These are phyloP conservation scores for Globisporangium cederbergense DNA, from an alignment of 352 stramenopile species.

Conservation along the genomic window DNA sequence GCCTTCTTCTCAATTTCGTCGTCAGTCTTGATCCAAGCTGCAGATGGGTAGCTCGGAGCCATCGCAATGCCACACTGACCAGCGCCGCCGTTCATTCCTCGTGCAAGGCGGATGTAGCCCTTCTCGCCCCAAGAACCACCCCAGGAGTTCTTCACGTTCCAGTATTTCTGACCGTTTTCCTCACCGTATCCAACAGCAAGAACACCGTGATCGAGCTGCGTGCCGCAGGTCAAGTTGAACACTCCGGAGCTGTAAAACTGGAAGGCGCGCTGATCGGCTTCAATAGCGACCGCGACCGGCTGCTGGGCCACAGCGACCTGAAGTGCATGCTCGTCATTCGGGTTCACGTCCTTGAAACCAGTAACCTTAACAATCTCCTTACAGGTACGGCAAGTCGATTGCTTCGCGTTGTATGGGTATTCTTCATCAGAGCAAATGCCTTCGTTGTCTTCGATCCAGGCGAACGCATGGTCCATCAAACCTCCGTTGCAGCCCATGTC, in stretches of 20 bases:
- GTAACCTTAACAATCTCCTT: constrained; percentile 84
- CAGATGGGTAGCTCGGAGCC: constrained; percentile 69
- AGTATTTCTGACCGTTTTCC: constrained; percentile 82
- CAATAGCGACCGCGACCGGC: constrained; percentile 93
- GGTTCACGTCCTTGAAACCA: constrained; percentile 85
- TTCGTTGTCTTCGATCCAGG: constrained; percentile 90
- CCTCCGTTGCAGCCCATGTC: constrained; percentile 97
- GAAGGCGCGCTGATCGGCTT: constrained; percentile 92
- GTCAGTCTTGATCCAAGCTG: constrained; percentile 31
- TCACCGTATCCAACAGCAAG: constrained; percentile 95
- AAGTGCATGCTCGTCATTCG: constrained; percentile 82
- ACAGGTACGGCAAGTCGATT: constrained; percentile 79
- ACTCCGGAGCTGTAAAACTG: constrained; percentile 97
- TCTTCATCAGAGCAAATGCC: constrained; percentile 94
- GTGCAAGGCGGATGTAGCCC: constrained; percentile 92
- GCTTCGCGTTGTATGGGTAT: constrained; percentile 92
- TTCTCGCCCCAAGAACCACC: constrained; percentile 89
- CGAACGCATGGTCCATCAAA: constrained; percentile 97
- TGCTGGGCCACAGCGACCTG: constrained; percentile 89
- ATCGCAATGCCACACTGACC: constrained; percentile 77
- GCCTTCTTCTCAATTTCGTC: constrained; percentile 6
- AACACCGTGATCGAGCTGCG: constrained; percentile 97
- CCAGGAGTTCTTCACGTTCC: constrained; percentile 98
- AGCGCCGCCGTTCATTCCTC: constrained; percentile 42
- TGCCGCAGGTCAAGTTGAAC: constrained; percentile 76